Base-by-base conservation (phyloP, 2,329 filamentous ascomycete genomes). In the Trichoderma citrinoviride region DNA sequence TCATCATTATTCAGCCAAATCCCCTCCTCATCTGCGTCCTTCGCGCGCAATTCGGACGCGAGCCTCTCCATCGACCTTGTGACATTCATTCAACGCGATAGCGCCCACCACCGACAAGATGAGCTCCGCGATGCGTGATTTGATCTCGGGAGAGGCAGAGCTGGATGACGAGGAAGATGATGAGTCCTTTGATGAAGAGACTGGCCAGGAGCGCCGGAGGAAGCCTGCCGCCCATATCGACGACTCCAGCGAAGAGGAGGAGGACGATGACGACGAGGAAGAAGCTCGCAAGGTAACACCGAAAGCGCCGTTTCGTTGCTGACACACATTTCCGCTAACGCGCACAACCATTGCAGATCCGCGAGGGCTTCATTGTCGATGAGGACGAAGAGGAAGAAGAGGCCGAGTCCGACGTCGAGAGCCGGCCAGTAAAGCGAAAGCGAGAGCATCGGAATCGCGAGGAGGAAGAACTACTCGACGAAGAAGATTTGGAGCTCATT, bases 401-500 rank as follows among this genome's bases (percentile, higher is more conserved):
- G 60, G 85, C 84, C 70, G 85, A 87, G 41, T 79, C 79, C 29
- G 81, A 85, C 65, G 81, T 77, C 54, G 81, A 84, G 53, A 81
- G 81, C 66, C 84, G 86, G 43, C 81, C 73, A 12, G 66, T 85
- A 69, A 90, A 90, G 76, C 87, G 88, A 77, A 96, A 95, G 81
- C 89, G 92, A 70, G 88, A 92, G 72, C 81, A 87, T 65, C 80
- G 84, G 56, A 90, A 96, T 74, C 89, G 91, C 64, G 91, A 92
- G 73, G 88, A 92, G 68, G 92, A 96, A 73, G 93, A 94, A 67
- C 91, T 92, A 66, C 86, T 99, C 8, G 95, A 98, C 71, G 94
- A 97, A 70, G 95, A 99, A 76, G 95, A 99, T 82, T 79, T 99
- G 65, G 95, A 98, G 74, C 83, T 99, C 64, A 97, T 99, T 71